Base-by-base conservation (phyloP, 2,329 filamentous ascomycete species). In the Monosporascus sp. region DNA sequence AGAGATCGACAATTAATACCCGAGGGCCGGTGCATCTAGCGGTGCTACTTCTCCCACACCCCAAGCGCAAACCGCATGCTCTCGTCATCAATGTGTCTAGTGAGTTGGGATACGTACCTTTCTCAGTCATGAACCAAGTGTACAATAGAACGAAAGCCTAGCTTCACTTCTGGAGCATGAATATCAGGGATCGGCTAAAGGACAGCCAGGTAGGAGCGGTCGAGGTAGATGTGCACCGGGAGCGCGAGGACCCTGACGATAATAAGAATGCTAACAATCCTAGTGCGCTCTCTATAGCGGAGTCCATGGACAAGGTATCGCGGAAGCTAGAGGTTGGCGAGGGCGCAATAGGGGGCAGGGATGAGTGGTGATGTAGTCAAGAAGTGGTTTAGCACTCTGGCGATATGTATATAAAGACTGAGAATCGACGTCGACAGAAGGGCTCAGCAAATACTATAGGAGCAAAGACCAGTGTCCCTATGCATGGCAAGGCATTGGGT, bases 61-160 rank as follows among this genome's bases (percentile, higher is more conserved):
- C 84, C 51, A 74, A 72, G 48, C 60, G 60, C 7, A 72, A 73
- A 51, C 65, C 69, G 20, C 58, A 65, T 1, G 70, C 74, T 0
- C 54, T 76, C 1, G 74, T 84, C 48, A 72, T 83, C 62, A 84
- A 84, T 56, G 74, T 84, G 1, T 78, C 76, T 1, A 80, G 74
- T 7, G 70, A 79, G 0, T 70, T 84, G 0, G 81, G 76, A 3
- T 83, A 75, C 55, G 65, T 78, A 0, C 80, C 81, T 0, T 74
- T 76, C 53, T 73, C 69, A 3, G 67, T 82, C 53, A 73, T 82
- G 57, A 84, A 81, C 58, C 80, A 79, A 0, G 76, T 82, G 1
- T 85, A 84, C 65, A 81, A 81, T 60, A 80, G 76, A 3, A 82
- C 78, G 2, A 85, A 85, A 60, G 77, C 79, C 0, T 84, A 75